phyloP scores from a whole-genome alignment of 768 basidiomycete species.

The Leccinum subgranulosum region DNA sequence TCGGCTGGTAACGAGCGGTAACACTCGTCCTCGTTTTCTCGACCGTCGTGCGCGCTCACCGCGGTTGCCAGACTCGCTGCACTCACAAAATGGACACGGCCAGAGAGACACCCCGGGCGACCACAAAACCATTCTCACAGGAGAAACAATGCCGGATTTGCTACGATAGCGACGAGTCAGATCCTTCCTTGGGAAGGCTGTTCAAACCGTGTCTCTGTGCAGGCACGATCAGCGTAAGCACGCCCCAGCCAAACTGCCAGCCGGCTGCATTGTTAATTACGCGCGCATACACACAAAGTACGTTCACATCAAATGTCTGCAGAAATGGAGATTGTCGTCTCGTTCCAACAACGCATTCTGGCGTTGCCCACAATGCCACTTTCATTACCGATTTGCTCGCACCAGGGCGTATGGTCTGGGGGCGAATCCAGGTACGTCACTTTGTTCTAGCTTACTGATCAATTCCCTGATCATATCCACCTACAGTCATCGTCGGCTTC shows the following conservation, averaged over 20 bases:
- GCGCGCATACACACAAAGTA: constrained; percentile 41
- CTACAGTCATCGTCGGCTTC: constrained; percentile 59
- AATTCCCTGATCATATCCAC: constrained; percentile 12
- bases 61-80: neutral
- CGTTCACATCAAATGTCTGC: constrained; percentile 77
- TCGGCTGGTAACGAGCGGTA: constrained; percentile 1
- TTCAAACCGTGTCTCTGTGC: constrained; percentile 71
- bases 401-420: constrained; percentile 70
- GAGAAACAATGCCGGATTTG: constrained; percentile 85
- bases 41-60: neutral
- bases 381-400: constrained; percentile 72
- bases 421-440: constrained; percentile 63
- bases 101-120: constrained; percentile 5
- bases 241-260: neutral
- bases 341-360: constrained; percentile 68
- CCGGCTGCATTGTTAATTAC: constrained; percentile 18
- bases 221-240: constrained; percentile 68
- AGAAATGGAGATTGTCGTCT: constrained; percentile 68
- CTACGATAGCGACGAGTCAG: constrained; percentile 62
- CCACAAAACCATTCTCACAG: constrained; percentile 17
- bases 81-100: constrained; percentile 15
- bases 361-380: constrained; percentile 76
- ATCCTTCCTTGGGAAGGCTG: constrained; percentile 63
- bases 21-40: neutral
- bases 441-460: constrained; percentile 1